Percentiles rank a stretch among this genome's conserved stretches.
Evolutionary conservation across 1,284 basidiomycete species (phyloP).

Genomic region (Leccinum griseonigrum): DNA sequence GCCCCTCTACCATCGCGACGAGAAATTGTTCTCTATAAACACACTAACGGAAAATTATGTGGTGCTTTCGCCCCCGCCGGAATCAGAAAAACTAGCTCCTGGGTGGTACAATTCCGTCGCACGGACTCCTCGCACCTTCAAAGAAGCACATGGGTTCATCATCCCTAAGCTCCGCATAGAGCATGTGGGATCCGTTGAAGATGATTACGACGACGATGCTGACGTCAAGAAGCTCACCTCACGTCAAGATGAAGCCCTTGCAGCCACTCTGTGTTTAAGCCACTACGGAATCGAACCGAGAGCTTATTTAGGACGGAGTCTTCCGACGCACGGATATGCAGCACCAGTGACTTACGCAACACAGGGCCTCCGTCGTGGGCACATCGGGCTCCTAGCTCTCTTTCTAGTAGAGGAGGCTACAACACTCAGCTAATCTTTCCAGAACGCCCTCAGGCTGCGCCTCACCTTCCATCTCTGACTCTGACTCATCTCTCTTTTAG

Average conservation of each 20-base stretch:
- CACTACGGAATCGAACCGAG: not conserved
- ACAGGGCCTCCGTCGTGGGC: too few species aligned
- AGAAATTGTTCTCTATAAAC: constrained; percentile 29
- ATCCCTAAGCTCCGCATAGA: constrained; percentile 22
- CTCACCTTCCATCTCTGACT: too few species aligned
- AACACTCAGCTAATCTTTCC: too few species aligned
- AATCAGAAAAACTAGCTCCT: constrained; percentile 33
- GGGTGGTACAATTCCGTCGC: constrained; percentile 30
- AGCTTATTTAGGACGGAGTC: not conserved
- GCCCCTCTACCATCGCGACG: constrained; percentile 21
- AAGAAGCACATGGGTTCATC: constrained; percentile 12
- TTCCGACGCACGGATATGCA: not conserved
- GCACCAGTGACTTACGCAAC: not conserved
- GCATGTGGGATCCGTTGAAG: constrained; percentile 21
- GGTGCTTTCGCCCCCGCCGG: constrained; percentile 18
- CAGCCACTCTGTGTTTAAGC: constrained; percentile 31
- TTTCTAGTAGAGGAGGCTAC: too few species aligned
- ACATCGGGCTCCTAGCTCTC: too few species aligned
- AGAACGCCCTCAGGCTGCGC: too few species aligned
- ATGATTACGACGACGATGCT: constrained; percentile 30
- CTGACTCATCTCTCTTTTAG: too few species aligned
- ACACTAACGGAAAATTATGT: constrained; percentile 21
- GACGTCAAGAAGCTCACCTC: constrained; percentile 30
- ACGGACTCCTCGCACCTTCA: constrained; percentile 11
- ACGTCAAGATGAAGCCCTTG: constrained; percentile 34